Evolutionary conservation across 2,329 filamentous ascomycete species (phyloP), one percentile per base, ranked within the genome.

Genomic region (Fusarium sp.): DNA sequence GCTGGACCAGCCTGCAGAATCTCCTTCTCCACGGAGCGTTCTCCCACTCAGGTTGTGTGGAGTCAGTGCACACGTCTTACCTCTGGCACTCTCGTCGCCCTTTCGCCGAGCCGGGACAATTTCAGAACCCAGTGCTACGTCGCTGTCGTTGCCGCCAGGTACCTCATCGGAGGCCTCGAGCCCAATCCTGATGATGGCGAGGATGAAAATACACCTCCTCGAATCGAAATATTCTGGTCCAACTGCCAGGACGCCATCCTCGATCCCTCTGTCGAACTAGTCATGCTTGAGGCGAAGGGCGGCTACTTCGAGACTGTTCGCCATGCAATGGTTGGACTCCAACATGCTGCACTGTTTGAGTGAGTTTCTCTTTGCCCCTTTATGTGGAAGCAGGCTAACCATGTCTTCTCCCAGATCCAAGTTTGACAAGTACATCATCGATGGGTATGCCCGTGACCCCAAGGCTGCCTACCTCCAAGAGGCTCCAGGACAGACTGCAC

Each of bases 231-330:
- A 0, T 92, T 92, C 77, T 95, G 94, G 84, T 88, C 89, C 0
- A 81, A 87, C 9, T 77, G 85, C 0, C 83, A 89, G 4, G 89
- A 95, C 27, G 84, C 91, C 0, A 68, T 87, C 4, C 85, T 97
- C 57, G 92, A 98, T 76, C 91, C 94, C 0, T 87, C 88, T 17
- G 81, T 88, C 36, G 90, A 93, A 75, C 92, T 91, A 80, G 81
- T 95, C 12, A 97, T 98, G 93, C 83, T 98, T 0, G 94, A 98
- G 78, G 88, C 92, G 1, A 88, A 91, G 4, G 81, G 82, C 0
- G 92, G 93, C 1, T 97, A 95, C 79, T 98, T 90, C 71, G 95
- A 98, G 80, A 90, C 93, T 0, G 87, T 90, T 40, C 88, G 93
- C 0, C 90, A 97, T 79, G 92, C 91, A 0, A 86, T 98, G 79